These are phyloP conservation scores for Malus sylvestris DNA, from an alignment of 306 rosid species.

Conservation along the genomic window DNA sequence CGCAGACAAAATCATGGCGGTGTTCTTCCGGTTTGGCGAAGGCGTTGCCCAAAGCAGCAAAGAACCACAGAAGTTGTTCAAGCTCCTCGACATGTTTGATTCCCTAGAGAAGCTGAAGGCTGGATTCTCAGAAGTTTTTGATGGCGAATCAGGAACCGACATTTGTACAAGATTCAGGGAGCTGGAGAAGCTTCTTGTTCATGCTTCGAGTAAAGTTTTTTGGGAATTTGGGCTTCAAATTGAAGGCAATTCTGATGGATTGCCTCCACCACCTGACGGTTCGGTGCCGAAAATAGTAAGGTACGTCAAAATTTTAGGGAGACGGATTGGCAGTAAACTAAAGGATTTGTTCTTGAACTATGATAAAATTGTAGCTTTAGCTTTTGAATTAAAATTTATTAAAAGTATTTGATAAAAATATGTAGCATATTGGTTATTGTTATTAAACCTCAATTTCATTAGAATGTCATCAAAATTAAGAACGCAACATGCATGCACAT, in stretches of 20 bases:
- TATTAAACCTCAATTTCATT: too few relatives aligned
- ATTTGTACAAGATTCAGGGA: constrained; percentile 60
- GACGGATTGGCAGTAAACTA: background rate
- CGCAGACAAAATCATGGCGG: constrained; percentile 89
- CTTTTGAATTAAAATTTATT: too few relatives aligned
- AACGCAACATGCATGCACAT: too few relatives aligned
- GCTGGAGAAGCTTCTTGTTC: constrained; percentile 67
- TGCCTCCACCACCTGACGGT: constrained; percentile 66
- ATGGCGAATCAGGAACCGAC: constrained; percentile 57
- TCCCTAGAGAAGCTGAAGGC: constrained; percentile 55
- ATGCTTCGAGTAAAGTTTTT: constrained; percentile 69
- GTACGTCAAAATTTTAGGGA: background rate
- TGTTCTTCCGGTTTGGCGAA: constrained; percentile 85
- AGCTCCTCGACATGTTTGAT: constrained; percentile 72
- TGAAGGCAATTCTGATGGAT: constrained; percentile 62
- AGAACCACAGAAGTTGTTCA: constrained; percentile 86
- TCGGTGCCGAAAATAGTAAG: constrained; percentile 73
- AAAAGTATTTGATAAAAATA: too few relatives aligned
- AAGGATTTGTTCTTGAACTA: too few relatives aligned
- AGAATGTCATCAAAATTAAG: too few relatives aligned
- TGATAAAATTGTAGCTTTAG: too few relatives aligned
- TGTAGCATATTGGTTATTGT: too few relatives aligned
- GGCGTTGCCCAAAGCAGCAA: constrained; percentile 69
- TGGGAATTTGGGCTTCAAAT: constrained; percentile 88
- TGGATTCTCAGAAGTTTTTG: constrained; percentile 37